phyloP scores from a whole-genome alignment of 2,329 filamentous ascomycete genomes.

The Fusarium setosum region DNA sequence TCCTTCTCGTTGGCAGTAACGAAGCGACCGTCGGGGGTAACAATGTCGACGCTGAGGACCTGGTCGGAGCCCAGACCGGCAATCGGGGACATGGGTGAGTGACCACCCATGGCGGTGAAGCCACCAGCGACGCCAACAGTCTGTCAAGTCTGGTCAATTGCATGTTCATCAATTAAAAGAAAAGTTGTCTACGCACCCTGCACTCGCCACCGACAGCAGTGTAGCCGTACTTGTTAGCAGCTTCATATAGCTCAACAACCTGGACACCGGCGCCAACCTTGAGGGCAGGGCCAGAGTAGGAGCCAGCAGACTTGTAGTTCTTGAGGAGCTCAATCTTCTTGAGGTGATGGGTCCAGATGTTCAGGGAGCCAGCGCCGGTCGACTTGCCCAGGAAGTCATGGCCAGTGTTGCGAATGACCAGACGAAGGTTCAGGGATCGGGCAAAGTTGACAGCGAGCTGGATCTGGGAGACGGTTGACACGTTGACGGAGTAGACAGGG shows the following conservation, averaged over 20 bases:
- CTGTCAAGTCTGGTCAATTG: slow-evolving; percentile 17
- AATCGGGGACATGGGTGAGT: slow-evolving; percentile 58
- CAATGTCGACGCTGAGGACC: slow-evolving; percentile 61
- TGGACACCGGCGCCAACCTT: slow-evolving; percentile 66
- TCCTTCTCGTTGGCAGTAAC: slow-evolving; percentile 53
- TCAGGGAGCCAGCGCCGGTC: slow-evolving; percentile 66
- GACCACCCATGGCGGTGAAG: slow-evolving; percentile 56
- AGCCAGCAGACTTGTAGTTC: slow-evolving; percentile 36
- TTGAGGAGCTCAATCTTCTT: slow-evolving; percentile 49
- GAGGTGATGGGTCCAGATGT: slow-evolving; percentile 67
- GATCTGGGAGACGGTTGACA: slow-evolving; percentile 54
- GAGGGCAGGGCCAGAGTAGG: slow-evolving; percentile 60
- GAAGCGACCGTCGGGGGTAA: slow-evolving; percentile 57
- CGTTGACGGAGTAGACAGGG: slow-evolving; percentile 55
- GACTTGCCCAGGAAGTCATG: slow-evolving; percentile 65
- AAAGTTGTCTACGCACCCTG: slow-evolving; percentile 37
- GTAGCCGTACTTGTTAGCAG: slow-evolving; percentile 57
- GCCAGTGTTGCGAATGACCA: slow-evolving; percentile 60
- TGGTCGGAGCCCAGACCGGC: slow-evolving; percentile 60
- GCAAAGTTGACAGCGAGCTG: slow-evolving; percentile 60
- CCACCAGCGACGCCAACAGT: slow-evolving; percentile 45
- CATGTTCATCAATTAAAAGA: not conserved
- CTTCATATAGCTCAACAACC: slow-evolving; percentile 63
- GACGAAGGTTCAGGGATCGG: slow-evolving; percentile 54
- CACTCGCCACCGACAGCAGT: slow-evolving; percentile 65